Evolutionary conservation across 768 basidiomycete genomes (phyloP).

Genomic region (Favolaschia claudopus): DNA sequence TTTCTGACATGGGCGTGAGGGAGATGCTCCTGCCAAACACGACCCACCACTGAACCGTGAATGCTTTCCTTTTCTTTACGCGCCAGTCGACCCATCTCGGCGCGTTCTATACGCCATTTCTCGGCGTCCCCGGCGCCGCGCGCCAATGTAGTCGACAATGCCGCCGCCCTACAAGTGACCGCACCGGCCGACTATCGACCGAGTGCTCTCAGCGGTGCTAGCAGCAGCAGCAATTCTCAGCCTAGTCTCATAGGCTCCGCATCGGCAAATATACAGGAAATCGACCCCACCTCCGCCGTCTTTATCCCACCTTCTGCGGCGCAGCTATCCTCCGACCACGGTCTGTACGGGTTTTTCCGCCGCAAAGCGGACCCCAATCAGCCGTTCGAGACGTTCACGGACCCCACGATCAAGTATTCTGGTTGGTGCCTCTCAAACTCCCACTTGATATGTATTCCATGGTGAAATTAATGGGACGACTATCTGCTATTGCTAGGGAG

Average conservation of each 20-base stretch:
- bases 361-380: constrained; percentile 54
- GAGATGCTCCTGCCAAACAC: constrained; percentile 2
- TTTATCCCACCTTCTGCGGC: constrained; percentile 8
- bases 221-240: not conserved
- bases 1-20: constrained; percentile 31
- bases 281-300: not conserved
- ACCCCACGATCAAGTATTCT: not conserved
- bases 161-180: not conserved
- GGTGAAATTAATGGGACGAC: too few species aligned
- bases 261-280: not conserved
- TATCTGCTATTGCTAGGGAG: constrained; percentile 63
- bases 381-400: constrained; percentile 54
- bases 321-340: constrained; percentile 60
- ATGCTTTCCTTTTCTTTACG: constrained; percentile 21
- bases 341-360: constrained; percentile 81
- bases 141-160: not conserved
- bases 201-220: not conserved
- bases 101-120: constrained; percentile 20
- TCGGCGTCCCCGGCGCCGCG: not conserved
- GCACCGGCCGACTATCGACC: constrained; percentile 2
- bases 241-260: constrained; percentile 12
- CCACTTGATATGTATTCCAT: constrained; percentile 33
- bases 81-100: constrained; percentile 5
- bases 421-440: constrained; percentile 30
- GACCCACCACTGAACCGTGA: not conserved